phyloP scores from a whole-genome alignment of 805 yeast genomes.

The Teunomyces atbi region DNA sequence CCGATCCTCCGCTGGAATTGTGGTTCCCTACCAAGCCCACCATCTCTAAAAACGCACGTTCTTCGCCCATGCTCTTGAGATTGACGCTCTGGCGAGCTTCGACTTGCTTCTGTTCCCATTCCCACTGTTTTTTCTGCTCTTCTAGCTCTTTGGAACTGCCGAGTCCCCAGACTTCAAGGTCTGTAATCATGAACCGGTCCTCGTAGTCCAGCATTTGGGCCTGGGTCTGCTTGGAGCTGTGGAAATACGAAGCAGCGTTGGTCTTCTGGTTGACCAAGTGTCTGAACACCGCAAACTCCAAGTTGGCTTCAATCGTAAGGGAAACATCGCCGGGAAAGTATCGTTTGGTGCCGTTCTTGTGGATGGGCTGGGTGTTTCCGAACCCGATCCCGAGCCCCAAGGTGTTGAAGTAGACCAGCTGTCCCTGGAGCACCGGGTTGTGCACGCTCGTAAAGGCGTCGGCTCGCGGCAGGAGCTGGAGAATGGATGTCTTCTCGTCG shows the following conservation, averaged over 20 bases:
- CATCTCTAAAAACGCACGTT: slow-evolving; percentile 81
- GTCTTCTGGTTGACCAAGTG: slow-evolving; percentile 50
- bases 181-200: slow-evolving; percentile 66
- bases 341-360: slow-evolving; percentile 41
- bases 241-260: slow-evolving; percentile 23
- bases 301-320: slow-evolving; percentile 68
- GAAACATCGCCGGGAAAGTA: slow-evolving; percentile 76
- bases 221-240: slow-evolving; percentile 19
- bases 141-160: slow-evolving; percentile 77
- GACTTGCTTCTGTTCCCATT: slow-evolving; percentile 89
- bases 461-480: slow-evolving; percentile 67
- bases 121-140: slow-evolving; percentile 77
- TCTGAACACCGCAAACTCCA: slow-evolving; percentile 81
- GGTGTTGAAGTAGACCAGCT: slow-evolving; percentile 64
- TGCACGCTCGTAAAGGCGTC: slow-evolving; percentile 42
- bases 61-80: slow-evolving; percentile 67
- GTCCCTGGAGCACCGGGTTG: slow-evolving; percentile 30
- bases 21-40: slow-evolving; percentile 59
- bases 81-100: slow-evolving; percentile 73
- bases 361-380: slow-evolving; percentile 66
- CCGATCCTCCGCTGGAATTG: slow-evolving; percentile 47
- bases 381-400: slow-evolving; percentile 81
- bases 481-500: slow-evolving; percentile 50
- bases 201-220: slow-evolving; percentile 46
- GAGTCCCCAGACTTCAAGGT: slow-evolving; percentile 89